Percentiles rank a stretch among this genome's conserved stretches.
phyloP scores from a whole-genome alignment of 2,329 filamentous ascomycete species.

The Pleoardoris graminearum region DNA sequence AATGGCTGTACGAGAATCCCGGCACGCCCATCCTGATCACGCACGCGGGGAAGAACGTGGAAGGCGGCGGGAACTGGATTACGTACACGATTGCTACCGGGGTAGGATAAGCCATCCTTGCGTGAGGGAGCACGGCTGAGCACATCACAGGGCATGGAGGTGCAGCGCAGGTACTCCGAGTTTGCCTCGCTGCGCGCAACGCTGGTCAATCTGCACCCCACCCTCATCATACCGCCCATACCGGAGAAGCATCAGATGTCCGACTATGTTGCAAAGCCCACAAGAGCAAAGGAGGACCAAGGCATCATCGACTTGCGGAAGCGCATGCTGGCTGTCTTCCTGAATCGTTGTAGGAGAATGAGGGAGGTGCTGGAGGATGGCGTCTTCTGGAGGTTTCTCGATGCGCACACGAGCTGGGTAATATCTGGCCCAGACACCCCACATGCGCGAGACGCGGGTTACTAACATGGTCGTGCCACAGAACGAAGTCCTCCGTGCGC shows the following conservation, averaged over 20 bases:
- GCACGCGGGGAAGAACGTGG: constrained; percentile 91
- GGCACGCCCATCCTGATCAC: constrained; percentile 88
- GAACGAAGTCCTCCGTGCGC: constrained; percentile 93
- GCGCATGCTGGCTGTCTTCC: constrained; percentile 92
- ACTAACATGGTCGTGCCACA: constrained; percentile 44
- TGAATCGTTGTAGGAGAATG: constrained; percentile 93
- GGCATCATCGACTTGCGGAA: constrained; percentile 96
- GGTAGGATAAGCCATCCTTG: constrained; percentile 56
- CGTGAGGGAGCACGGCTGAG: constrained; percentile 18
- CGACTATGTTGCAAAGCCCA: constrained; percentile 96
- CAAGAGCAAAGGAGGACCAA: constrained; percentile 95
- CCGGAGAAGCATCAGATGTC: constrained; percentile 99
- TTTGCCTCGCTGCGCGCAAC: constrained; percentile 90
- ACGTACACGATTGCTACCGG: constrained; percentile 96
- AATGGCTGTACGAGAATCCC: constrained; percentile 94
- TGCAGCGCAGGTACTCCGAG: constrained; percentile 92
- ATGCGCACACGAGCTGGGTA: constrained; percentile 99
- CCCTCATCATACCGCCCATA: constrained; percentile 92
- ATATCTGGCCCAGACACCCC: constrained; percentile 21
- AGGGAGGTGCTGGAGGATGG: constrained; percentile 88
- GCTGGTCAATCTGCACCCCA: constrained; percentile 88
- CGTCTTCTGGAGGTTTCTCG: constrained; percentile 96
- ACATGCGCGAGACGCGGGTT: background rate
- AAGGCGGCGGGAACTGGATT: constrained; percentile 90
- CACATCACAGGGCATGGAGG: constrained; percentile 77